Base-by-base conservation (phyloP, 768 basidiomycete genomes). In the Termitomyces sp. region DNA sequence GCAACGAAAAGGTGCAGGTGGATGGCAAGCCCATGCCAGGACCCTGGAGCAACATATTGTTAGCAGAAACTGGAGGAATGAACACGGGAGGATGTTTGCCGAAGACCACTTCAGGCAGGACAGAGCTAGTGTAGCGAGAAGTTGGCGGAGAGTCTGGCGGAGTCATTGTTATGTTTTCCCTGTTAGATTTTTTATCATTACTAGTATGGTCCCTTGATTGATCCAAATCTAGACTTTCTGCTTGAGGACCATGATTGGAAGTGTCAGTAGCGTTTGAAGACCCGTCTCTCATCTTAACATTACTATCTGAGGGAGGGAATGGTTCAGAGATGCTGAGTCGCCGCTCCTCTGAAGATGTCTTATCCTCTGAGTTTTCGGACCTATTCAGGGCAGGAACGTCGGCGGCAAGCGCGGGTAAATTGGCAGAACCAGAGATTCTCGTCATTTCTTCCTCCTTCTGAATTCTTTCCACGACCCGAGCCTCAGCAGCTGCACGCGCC, bases 401-500 rank as follows among this genome's bases (percentile, higher is more conserved):
- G 22, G 63, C 60, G 22, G 59, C 34, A 41, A 61, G 47, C 63
- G 62, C 55, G 55, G 65, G 27, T 18, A 57, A 47, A 57, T 60
- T 50, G 12, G 58, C 52, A 22, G 39, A 47, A 13, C 57, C 64
- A 34, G 68, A 50, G 12, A 59, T 61, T 55, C 65, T 68, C 31
- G 68, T 69, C 59, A 68, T 67, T 50, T 76, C 72, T 33, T 76
- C 76, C 47, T 82, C 76, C 58, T 78, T 73, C 60, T 79, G 77
- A 66, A 86, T 81, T 58, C 88, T 74, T 68, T 90, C 81, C 1
- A 84, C 87, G 24, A 92, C 77, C 58, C 82, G 79, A 6, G 84
- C 88, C 69, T 91, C 87, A 8, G 89, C 88, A 44, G 81, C 79
- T 60, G 86, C 73, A 72, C 83, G 68, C 67, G 82, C 89, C 71